Evolutionary conservation across 2,329 filamentous ascomycete species (phyloP).

Genomic region (Xylogone sp.): DNA sequence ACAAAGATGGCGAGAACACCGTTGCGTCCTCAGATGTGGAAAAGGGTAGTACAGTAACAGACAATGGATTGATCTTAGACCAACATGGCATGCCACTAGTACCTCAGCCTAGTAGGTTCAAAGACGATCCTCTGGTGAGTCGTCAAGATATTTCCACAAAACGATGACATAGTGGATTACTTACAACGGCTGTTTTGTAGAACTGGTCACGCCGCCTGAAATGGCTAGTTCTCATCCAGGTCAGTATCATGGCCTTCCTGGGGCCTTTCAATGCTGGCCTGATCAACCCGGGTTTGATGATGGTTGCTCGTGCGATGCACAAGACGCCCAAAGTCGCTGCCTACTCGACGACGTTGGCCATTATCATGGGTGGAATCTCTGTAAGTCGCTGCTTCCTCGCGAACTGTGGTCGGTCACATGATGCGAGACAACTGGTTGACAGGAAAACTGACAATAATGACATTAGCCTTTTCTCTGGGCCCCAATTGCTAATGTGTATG

Average conservation of each 20-base stretch:
- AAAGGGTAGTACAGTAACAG: background rate
- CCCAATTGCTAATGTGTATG: constrained; percentile 7
- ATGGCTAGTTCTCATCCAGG: constrained; percentile 23
- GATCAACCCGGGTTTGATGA: constrained; percentile 30
- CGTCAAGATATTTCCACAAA: background rate
- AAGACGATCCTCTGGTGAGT: constrained; percentile 20
- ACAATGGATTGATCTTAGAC: constrained; percentile 7
- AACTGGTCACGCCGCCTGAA: constrained; percentile 24
- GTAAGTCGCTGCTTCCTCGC: background rate
- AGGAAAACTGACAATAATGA: background rate
- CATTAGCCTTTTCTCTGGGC: constrained; percentile 21
- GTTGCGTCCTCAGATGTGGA: background rate
- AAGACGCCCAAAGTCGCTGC: constrained; percentile 27
- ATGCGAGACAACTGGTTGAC: background rate
- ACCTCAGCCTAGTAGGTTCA: constrained; percentile 19
- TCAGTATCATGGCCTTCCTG: constrained; percentile 27
- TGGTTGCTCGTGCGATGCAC: constrained; percentile 23
- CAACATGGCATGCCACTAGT: constrained; percentile 20
- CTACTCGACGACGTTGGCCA: constrained; percentile 28
- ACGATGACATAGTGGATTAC: too few species aligned
- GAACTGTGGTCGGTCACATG: background rate
- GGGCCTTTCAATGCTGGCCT: constrained; percentile 25
- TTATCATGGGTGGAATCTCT: constrained; percentile 27
- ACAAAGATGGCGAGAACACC: background rate
- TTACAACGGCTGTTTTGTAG: constrained; percentile 4